These are phyloP conservation scores for Saccharomycopsis hybrid DNA, from an alignment of 1,139 yeast genomes.

Conservation along the genomic window DNA sequence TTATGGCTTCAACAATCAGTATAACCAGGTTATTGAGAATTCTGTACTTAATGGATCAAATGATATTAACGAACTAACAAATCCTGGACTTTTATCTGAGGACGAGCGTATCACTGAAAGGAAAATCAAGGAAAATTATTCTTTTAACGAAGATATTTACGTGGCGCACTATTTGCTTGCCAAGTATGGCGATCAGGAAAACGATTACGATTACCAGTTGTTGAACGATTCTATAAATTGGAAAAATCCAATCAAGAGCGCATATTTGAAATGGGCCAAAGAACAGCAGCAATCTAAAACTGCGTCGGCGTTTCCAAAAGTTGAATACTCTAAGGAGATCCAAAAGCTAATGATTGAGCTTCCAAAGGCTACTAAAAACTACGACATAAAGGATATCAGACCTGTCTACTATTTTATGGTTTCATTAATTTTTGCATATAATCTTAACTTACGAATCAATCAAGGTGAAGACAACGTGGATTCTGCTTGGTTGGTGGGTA, in stretches of 20 bases:
- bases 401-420: constrained; percentile 32
- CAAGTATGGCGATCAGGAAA: constrained; percentile 44
- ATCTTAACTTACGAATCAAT: constrained; percentile 63
- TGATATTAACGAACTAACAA: constrained; percentile 80
- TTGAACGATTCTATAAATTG: constrained; percentile 50
- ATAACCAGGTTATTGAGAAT: constrained; percentile 54
- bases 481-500: constrained; percentile 93
- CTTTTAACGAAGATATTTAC: constrained; percentile 85
- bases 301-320: constrained; percentile 5
- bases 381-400: neutral
- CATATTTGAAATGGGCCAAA: constrained; percentile 29
- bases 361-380: constrained; percentile 7
- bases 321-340: constrained; percentile 9
- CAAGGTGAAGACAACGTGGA: constrained; percentile 34
- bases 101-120: constrained; percentile 61
- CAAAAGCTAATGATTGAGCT: constrained; percentile 17
- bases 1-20: constrained; percentile 77
- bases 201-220: constrained; percentile 41
- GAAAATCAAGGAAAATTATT: constrained; percentile 60
- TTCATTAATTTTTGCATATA: constrained; percentile 63
- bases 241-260: constrained; percentile 43
- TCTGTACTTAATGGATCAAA: constrained; percentile 68
- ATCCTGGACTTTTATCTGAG: constrained; percentile 60
- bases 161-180: constrained; percentile 73
- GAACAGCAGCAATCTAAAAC: neutral